Evolutionary conservation across 2,329 filamentous ascomycete genomes (phyloP).

Genomic region (Seiridium unicorne): DNA sequence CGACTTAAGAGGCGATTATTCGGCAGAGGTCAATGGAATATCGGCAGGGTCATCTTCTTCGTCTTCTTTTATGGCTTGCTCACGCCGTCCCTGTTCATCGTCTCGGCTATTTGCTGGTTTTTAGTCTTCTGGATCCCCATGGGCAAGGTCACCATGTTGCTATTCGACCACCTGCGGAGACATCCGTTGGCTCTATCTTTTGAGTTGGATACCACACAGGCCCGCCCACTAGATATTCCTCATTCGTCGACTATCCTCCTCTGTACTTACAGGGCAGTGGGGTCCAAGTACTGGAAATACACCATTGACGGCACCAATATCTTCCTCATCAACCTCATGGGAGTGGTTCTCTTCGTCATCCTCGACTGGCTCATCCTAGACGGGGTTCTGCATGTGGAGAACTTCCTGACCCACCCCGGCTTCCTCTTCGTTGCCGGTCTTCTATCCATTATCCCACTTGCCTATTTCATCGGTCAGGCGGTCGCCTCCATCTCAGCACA

Average conservation of each 20-base stretch:
- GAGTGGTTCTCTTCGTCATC: conserved; percentile 90
- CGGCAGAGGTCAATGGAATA: conserved; percentile 92
- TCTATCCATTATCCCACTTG: conserved; percentile 90
- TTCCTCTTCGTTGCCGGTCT: conserved; percentile 83
- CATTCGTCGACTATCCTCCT: conserved; percentile 79
- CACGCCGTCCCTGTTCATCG: conserved; percentile 79
- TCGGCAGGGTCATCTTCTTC: conserved; percentile 94
- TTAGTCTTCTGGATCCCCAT: conserved; percentile 98
- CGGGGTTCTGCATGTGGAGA: conserved; percentile 65
- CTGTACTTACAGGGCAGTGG: conserved; percentile 95
- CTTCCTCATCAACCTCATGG: conserved; percentile 96
- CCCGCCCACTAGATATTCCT: conserved; percentile 67
- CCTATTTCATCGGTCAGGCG: conserved; percentile 98
- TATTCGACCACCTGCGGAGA: conserved; percentile 87
- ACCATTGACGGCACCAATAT: conserved; percentile 98
- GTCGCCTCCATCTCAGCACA: conserved; percentile 98
- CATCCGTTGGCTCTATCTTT: conserved; percentile 93
- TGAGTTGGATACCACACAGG: conserved; percentile 77
- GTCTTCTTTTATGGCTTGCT: conserved; percentile 92
- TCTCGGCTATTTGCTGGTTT: conserved; percentile 90
- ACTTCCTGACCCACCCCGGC: conserved; percentile 75
- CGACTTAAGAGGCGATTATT: conserved; percentile 81
- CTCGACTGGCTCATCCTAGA: conserved; percentile 85
- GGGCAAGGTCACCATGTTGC: conserved; percentile 88
- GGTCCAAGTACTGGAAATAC: conserved; percentile 98